Conservation (phyloP, 352 stramenopile genomes). For the Thalassiosira hispida region DNA sequence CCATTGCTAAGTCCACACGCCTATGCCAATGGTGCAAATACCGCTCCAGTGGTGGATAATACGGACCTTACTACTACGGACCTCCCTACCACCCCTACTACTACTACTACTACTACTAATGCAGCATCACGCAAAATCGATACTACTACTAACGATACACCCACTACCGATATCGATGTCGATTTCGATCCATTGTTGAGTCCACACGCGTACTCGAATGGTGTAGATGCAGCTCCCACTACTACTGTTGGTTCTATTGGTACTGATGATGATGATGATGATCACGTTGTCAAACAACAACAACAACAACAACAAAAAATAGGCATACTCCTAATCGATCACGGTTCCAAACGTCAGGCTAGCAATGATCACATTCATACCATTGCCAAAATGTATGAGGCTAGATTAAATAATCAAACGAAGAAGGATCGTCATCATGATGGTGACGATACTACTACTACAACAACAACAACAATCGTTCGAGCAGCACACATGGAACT, state of each 20-base stretch:
- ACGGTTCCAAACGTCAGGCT: conserved; percentile 65
- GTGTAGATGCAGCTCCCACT: conserved; percentile 33
- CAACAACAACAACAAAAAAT: conserved; percentile 39
- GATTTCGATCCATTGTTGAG: conserved; percentile 70
- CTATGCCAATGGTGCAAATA: conserved; percentile 64
- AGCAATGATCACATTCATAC: conserved; percentile 37
- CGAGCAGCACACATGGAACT: conserved; percentile 81
- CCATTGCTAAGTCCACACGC: conserved; percentile 70
- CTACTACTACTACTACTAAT: too few relatives aligned
- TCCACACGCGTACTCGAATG: conserved; percentile 70
- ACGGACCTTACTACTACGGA: neutral
- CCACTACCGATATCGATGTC: too few relatives aligned
- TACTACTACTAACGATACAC: too few relatives aligned
- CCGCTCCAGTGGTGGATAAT: conserved; percentile 1
- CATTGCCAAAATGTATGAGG: conserved; percentile 33
- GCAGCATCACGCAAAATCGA: too few relatives aligned
- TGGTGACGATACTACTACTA: neutral
- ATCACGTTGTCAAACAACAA: neutral
- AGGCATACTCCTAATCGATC: conserved; percentile 81
- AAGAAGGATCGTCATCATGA: neutral
- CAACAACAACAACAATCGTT: conserved; percentile 16
- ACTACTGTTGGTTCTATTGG: too few relatives aligned
- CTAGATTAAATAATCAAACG: neutral
- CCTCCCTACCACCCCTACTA: too few relatives aligned
- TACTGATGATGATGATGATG: neutral